Evolutionary conservation across 2,329 filamentous ascomycete genomes (phyloP).

Genomic region (Neurospora sp.): DNA sequence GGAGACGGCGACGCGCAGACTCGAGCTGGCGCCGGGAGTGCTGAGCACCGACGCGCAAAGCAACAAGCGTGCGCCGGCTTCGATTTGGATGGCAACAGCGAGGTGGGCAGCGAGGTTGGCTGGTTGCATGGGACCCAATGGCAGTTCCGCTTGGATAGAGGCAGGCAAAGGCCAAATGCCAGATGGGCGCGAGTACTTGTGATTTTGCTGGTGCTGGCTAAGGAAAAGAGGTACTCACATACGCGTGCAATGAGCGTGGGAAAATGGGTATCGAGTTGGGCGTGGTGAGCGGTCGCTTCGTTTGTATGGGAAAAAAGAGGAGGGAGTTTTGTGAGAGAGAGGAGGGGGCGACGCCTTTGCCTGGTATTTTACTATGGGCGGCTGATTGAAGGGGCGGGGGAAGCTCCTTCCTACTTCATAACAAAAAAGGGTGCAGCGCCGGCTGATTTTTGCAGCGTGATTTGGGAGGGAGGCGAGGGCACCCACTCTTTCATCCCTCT

Average conservation of each 20-base stretch:
- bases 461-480: conserved; percentile 18
- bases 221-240: conserved; percentile 43
- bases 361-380: conserved; percentile 56
- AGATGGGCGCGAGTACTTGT: conserved; percentile 28
- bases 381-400: conserved; percentile 45
- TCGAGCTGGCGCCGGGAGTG: neutral
- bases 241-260: conserved; percentile 6
- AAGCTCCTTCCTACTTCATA: conserved; percentile 17
- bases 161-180: conserved; percentile 4
- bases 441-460: conserved; percentile 21
- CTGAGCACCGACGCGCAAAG: conserved; percentile 4
- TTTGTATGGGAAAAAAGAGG: conserved; percentile 48
- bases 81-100: neutral
- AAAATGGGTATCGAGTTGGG: conserved; percentile 31
- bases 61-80: neutral
- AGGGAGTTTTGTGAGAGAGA: conserved; percentile 41
- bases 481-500: conserved; percentile 4
- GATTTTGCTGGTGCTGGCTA: conserved; percentile 28
- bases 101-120: neutral
- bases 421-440: conserved; percentile 20
- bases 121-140: neutral
- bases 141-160: neutral
- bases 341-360: conserved; percentile 45
- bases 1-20: conserved; percentile 3
- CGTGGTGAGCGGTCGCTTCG: conserved; percentile 36